A percentile compares a stretch with the other conserved stretches of the same genome.
These are phyloP conservation scores for Saksenaea oblongispora DNA, from an alignment of 371 early-diverging fungal species.

Conservation along the genomic window DNA sequence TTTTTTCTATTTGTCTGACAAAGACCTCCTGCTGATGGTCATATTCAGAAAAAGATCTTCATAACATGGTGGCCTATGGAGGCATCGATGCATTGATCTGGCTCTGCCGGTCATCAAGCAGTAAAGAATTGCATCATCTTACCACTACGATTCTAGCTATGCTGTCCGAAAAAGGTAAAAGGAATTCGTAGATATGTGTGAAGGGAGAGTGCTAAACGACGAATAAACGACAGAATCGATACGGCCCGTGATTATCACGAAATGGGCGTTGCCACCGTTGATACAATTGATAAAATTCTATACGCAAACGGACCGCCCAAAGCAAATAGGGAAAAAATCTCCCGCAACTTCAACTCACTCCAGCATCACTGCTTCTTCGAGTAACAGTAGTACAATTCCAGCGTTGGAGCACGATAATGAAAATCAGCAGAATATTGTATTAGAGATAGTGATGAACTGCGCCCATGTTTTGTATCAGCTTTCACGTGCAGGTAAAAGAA, in stretches of 20 bases:
- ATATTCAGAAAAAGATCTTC: slow-evolving; percentile 52
- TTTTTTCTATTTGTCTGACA: neutral
- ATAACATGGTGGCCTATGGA: slow-evolving; percentile 57
- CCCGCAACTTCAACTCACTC: slow-evolving; percentile 4
- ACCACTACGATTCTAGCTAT: slow-evolving; percentile 56
- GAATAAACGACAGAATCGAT: slow-evolving; percentile 34
- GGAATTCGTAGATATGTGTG: neutral
- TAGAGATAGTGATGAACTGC: slow-evolving; percentile 47
- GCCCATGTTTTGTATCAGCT: slow-evolving; percentile 46
- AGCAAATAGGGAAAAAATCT: slow-evolving; percentile 8
- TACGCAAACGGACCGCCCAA: slow-evolving; percentile 8
- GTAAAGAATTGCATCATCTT: slow-evolving; percentile 50
- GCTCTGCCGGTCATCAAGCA: slow-evolving; percentile 50
- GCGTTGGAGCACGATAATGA: neutral
- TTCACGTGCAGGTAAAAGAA: slow-evolving; percentile 32
- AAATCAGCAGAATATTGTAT: slow-evolving; percentile 19
- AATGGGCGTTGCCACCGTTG: slow-evolving; percentile 51
- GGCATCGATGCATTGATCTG: slow-evolving; percentile 65
- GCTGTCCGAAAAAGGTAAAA: slow-evolving; percentile 45
- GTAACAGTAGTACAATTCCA: slow-evolving; percentile 9
- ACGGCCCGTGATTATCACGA: slow-evolving; percentile 52
- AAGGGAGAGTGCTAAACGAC: neutral
- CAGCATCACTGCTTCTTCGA: slow-evolving; percentile 10
- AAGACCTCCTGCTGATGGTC: neutral
- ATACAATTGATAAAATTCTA: slow-evolving; percentile 37